Percentiles rank a stretch among this genome's conserved stretches.
Evolutionary conservation across 306 rosid genomes (phyloP).

Genomic region (Lablab purpureus): DNA sequence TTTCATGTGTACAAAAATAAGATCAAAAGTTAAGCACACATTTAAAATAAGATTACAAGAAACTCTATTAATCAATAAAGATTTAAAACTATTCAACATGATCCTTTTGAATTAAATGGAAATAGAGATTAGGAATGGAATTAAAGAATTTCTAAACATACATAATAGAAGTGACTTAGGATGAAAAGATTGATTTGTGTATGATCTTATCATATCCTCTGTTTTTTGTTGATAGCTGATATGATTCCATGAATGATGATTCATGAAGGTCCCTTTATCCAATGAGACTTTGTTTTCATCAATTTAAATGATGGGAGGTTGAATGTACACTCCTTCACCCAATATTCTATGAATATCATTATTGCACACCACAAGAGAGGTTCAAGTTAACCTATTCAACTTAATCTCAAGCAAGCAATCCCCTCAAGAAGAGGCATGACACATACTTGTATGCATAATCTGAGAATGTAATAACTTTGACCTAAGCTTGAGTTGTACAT

Average conservation of each 20-base stretch:
- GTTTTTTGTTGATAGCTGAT: background rate
- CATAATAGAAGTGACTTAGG: no score
- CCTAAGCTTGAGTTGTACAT: background rate
- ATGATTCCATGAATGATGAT: background rate
- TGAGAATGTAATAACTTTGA: background rate
- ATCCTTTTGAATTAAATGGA: no score
- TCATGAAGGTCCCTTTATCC: constrained; percentile 4
- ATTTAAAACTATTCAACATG: no score
- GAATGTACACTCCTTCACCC: constrained; percentile 39
- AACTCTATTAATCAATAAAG: no score
- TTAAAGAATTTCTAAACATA: no score
- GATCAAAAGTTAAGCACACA: no score
- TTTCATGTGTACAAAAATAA: no score
- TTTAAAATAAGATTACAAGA: no score
- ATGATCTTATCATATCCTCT: background rate
- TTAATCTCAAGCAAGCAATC: background rate
- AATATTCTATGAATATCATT: constrained; percentile 29
- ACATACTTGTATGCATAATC: constrained; percentile 18
- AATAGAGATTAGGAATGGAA: no score
- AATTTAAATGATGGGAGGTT: constrained; percentile 29
- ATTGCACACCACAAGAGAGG: constrained; percentile 20
- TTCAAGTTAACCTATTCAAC: constrained; percentile 33
- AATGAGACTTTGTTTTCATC: background rate
- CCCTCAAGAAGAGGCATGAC: constrained; percentile 28
- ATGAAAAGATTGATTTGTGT: background rate